Evolutionary conservation across 2,329 filamentous ascomycete species (phyloP), one percentile per base, ranked within the genome.

Genomic region (Plenodomus lindquistii): DNA sequence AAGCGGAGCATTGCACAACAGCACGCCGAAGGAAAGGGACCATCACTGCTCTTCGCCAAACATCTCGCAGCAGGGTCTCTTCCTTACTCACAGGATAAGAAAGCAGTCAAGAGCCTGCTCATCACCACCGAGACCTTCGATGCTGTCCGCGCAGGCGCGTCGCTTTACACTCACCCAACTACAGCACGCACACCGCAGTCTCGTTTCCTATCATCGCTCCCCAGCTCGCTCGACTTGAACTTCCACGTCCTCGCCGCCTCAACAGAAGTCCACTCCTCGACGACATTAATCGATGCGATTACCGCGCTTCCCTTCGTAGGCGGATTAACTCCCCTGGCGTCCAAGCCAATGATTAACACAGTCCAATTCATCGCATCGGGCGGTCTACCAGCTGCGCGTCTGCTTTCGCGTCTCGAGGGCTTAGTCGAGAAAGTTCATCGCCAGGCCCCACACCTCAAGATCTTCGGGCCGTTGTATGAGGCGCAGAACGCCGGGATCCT

Each of bases 381-480:
- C 4, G 63, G 66, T 5, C 54, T 67, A 1, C 46, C 57, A 0
- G 54, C 63, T 1, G 67, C 53, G 8, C 64, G 64, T 5, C 59
- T 72, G 2, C 61, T 71, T n/a, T 66, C 69, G 44, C 66, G 67
- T 22, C 52, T 72, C 5, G 69, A 72, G 48, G 60, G 53, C 10
- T 57, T 72, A 11, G 57, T 72, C 18, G 66, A 67, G 29, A 72
- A 72, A 45, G 57, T 70, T 0, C 62, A 71, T 38, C 54, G 55
- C 15, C 60, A 67, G 11, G 37, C 62, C 2, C 62, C 64, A 1
- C 50, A 58, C 8, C 60, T 66, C 4, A 45, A 55, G 8, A 55
- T 67, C 31, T 69, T 69, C 34, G 69, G 69, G 3, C 60, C 66
- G 0, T 53, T 70, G 1, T 56, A 66, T 42, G 57, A 63, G 17